phyloP scores from a whole-genome alignment of 2,329 filamentous ascomycete genomes.

The Talaromyces sp. region DNA sequence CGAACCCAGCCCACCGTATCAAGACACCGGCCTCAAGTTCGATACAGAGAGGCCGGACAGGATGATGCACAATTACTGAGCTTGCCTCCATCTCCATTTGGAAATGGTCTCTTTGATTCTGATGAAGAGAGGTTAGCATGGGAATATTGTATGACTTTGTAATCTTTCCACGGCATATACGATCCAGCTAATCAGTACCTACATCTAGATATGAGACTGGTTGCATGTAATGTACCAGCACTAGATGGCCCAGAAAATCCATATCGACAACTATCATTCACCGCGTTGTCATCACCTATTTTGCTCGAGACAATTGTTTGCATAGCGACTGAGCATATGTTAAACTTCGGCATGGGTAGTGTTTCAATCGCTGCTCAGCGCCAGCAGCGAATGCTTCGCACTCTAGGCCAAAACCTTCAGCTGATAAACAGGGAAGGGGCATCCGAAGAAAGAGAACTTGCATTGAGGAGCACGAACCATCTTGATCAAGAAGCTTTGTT shows the following conservation, averaged over 20 bases:
- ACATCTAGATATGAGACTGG: constrained; percentile 23
- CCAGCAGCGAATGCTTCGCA: constrained; percentile 25
- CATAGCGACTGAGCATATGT: constrained; percentile 29
- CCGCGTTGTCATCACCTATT: constrained; percentile 23
- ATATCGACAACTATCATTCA: constrained; percentile 25
- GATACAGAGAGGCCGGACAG: constrained; percentile 4
- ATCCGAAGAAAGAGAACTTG: constrained; percentile 1
- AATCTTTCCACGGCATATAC: not conserved
- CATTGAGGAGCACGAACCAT: constrained; percentile 2
- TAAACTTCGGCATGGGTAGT: constrained; percentile 25
- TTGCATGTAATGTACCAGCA: constrained; percentile 27
- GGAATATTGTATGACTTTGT: constrained; percentile 25
- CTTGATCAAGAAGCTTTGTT: constrained; percentile 22
- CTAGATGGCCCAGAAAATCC: constrained; percentile 27
- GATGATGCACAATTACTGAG: not conserved
- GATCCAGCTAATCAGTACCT: not conserved
- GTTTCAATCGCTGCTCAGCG: constrained; percentile 22
- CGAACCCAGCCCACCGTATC: constrained; percentile 14
- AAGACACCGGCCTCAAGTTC: constrained; percentile 22
- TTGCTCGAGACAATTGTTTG: constrained; percentile 27
- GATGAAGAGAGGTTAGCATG: constrained; percentile 23
- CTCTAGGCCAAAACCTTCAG: constrained; percentile 21
- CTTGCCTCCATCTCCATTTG: constrained; percentile 9
- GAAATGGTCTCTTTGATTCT: constrained; percentile 12
- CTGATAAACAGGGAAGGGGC: constrained; percentile 5